Evolutionary conservation across 192 early-diverging fungal species (phyloP).

Genomic region (Coemansia sp.): DNA sequence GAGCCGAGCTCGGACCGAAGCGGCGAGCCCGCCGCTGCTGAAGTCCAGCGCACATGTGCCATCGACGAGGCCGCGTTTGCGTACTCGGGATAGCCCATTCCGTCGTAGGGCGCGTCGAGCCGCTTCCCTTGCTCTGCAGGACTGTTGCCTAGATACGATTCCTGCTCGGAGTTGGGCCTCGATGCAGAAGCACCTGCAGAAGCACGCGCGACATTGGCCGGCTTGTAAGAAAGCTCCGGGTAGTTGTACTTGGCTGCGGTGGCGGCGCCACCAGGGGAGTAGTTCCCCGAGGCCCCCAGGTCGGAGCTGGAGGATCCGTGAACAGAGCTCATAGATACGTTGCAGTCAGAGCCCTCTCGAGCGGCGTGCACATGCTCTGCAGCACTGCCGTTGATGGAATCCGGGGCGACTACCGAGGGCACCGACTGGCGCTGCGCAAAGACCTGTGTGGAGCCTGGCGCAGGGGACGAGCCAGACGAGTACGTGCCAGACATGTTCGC

Average conservation of each 20-base stretch:
- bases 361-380: conserved; percentile 8
- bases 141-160: not conserved
- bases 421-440: conserved; percentile 22
- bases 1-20: conserved; percentile 33
- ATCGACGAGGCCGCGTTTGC: conserved; percentile 18
- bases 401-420: conserved; percentile 19
- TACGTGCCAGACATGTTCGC: conserved; percentile 12
- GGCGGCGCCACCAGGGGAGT: conserved; percentile 10
- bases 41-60: conserved; percentile 44
- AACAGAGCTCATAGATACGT: conserved; percentile 19
- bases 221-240: conserved; percentile 33
- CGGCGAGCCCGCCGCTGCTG: conserved; percentile 32
- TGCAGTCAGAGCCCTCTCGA: conserved; percentile 19
- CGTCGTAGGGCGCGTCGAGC: not conserved
- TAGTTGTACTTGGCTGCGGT: conserved; percentile 34
- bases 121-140: conserved; percentile 4
- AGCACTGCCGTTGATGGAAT: conserved; percentile 5
- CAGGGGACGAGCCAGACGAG: conserved; percentile 26
- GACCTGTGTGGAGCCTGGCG: conserved; percentile 5
- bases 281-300: conserved; percentile 5
- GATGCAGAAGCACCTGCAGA: conserved; percentile 1
- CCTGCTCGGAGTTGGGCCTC: not conserved
- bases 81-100: conserved; percentile 18
- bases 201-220: conserved; percentile 7
- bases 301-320: conserved; percentile 18